Percentiles rank a stretch among this genome's conserved stretches.
These are phyloP conservation scores for Pestalotiopsis sp. DNA, from an alignment of 2,329 filamentous ascomycete species.

Conservation along the genomic window DNA sequence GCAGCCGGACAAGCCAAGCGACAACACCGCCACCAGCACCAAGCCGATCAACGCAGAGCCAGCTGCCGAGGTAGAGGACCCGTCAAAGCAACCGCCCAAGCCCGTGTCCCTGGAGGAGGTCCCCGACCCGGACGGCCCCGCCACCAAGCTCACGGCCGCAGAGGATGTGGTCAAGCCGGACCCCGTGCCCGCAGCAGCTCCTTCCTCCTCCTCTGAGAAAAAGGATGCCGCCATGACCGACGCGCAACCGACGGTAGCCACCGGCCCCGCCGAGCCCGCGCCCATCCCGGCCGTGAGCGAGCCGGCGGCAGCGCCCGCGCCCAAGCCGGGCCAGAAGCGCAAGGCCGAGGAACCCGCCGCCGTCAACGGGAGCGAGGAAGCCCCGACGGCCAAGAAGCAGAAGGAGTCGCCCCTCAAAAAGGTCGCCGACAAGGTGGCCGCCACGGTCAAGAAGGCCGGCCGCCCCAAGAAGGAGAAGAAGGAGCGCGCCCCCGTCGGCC, in stretches of 20 bases:
- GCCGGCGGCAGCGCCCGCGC: not conserved
- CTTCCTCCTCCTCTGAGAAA: not conserved
- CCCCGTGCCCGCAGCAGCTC: not conserved
- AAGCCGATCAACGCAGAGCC: constrained; percentile 17
- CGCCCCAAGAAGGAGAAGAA: constrained; percentile 39
- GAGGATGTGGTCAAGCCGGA: constrained; percentile 24
- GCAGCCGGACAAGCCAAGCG: constrained; percentile 27
- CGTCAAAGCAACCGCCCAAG: constrained; percentile 26
- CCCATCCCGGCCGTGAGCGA: constrained; percentile 4
- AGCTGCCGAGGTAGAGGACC: constrained; percentile 19
- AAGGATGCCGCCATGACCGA: constrained; percentile 2
- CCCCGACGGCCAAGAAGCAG: constrained; percentile 42
- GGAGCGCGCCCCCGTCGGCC: constrained; percentile 32
- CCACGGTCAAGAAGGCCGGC: constrained; percentile 32
- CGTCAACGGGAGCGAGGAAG: constrained; percentile 22
- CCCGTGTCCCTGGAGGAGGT: constrained; percentile 32
- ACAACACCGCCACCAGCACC: constrained; percentile 15
- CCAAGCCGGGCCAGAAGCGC: constrained; percentile 16
- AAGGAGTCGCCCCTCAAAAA: constrained; percentile 29
- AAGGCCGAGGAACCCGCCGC: constrained; percentile 20
- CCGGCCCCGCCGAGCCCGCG: not conserved
- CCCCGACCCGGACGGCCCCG: constrained; percentile 27
- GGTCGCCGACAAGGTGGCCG: constrained; percentile 32
- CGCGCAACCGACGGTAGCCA: not conserved
- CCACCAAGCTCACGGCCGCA: constrained; percentile 18